A percentile compares a stretch with the other conserved stretches of the same genome.
These are phyloP conservation scores for Raphanus hybrid DNA, from an alignment of 441 rosid genomes.

Conservation along the genomic window DNA sequence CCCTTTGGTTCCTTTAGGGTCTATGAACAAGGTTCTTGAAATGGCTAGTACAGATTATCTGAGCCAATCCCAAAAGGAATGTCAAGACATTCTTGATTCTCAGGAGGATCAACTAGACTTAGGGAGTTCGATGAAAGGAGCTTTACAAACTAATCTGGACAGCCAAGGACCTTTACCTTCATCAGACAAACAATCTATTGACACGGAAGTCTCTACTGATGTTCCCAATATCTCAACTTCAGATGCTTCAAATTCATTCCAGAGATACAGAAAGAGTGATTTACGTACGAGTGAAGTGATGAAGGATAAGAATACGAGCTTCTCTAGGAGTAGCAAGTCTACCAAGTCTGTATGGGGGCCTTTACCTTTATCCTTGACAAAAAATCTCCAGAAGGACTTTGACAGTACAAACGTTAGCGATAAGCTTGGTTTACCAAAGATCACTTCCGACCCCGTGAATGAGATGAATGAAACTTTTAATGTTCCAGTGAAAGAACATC, in stretches of 20 bases:
- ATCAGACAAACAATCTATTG: conserved; percentile 49
- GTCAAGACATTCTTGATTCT: conserved; percentile 98
- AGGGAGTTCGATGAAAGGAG: conserved; percentile 53
- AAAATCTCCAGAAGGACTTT: conserved; percentile 46
- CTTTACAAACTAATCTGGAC: conserved; percentile 40
- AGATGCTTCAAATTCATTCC: conserved; percentile 47
- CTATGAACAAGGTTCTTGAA: conserved; percentile 76
- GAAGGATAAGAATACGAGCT: conserved; percentile 40
- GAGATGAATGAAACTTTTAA: conserved; percentile 44
- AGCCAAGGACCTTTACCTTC: conserved; percentile 44
- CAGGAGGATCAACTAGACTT: conserved; percentile 57
- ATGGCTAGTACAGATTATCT: conserved; percentile 81
- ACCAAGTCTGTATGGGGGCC: conserved; percentile 71
- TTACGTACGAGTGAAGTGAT: conserved; percentile 42
- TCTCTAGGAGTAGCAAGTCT: conserved; percentile 47
- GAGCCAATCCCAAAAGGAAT: conserved; percentile 89
- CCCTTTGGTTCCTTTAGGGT: conserved; percentile 75
- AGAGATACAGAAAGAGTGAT: conserved; percentile 51
- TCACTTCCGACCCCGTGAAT: conserved; percentile 40
- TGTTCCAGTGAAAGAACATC: conserved; percentile 43
- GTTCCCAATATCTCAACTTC: conserved; percentile 46
- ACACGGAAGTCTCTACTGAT: conserved; percentile 59
- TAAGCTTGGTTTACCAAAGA: conserved; percentile 45
- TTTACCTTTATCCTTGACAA: conserved; percentile 56
- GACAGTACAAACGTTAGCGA: conserved; percentile 44